These are phyloP conservation scores for Naganishia cerealis DNA, from an alignment of 1,284 basidiomycete genomes.

Conservation along the genomic window DNA sequence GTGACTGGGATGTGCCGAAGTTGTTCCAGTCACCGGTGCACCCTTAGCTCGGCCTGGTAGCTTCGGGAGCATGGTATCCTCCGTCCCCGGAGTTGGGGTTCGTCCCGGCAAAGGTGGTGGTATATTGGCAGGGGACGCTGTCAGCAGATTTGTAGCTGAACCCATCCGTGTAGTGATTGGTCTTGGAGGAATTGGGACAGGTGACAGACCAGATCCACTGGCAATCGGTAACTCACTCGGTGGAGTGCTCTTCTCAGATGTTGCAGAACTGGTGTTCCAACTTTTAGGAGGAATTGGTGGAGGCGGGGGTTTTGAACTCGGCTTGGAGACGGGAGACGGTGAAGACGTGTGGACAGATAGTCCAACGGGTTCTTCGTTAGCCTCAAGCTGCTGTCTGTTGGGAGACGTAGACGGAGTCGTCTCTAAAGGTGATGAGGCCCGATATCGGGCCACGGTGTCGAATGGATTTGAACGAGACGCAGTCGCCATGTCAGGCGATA, in stretches of 20 bases:
- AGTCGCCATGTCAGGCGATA: not conserved
- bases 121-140: not conserved
- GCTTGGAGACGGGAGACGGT: not conserved
- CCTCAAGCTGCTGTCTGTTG: not conserved
- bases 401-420: not conserved
- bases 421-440: too few relatives aligned
- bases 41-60: not conserved
- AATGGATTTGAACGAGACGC: not conserved
- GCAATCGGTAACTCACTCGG: not conserved
- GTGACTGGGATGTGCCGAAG: not conserved
- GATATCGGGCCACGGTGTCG: not conserved
- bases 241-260: not conserved
- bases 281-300: constrained; percentile 19
- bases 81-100: not conserved
- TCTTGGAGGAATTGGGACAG: not conserved
- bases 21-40: not conserved
- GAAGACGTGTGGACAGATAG: not conserved
- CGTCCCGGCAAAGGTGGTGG: not conserved
- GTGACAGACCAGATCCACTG: not conserved
- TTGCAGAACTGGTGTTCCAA: not conserved
- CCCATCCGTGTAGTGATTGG: not conserved
- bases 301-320: constrained; percentile 5
- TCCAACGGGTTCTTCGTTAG: not conserved
- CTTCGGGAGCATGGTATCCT: not conserved
- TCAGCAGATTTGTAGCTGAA: not conserved